Percentiles rank a stretch among this genome's conserved stretches.
Evolutionary conservation across 1,139 yeast genomes (phyloP).

Genomic region (Scheffersomyces segobiensis): DNA sequence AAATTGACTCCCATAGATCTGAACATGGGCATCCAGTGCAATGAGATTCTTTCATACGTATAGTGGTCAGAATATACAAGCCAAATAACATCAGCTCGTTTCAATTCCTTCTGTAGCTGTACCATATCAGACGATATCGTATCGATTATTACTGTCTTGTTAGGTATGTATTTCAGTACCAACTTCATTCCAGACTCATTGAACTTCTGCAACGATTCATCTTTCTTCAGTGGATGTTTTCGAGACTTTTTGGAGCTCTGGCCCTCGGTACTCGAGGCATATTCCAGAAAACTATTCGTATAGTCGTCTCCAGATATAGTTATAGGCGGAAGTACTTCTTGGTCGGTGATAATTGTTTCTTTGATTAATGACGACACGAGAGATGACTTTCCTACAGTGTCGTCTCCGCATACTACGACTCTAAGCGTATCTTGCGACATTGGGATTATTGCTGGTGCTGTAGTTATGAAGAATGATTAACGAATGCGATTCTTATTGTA

Average conservation of each 20-base stretch:
- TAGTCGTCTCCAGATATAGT: slow-evolving; percentile 57
- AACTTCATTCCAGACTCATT: background rate
- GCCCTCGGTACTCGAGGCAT: slow-evolving; percentile 5
- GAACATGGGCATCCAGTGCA: slow-evolving; percentile 93
- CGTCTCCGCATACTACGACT: slow-evolving; percentile 95
- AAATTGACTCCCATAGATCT: slow-evolving; percentile 89
- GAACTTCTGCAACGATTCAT: background rate
- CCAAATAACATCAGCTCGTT: slow-evolving; percentile 90
- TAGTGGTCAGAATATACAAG: slow-evolving; percentile 90
- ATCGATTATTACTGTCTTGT: slow-evolving; percentile 73
- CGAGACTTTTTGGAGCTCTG: slow-evolving; percentile 7
- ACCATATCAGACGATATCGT: slow-evolving; percentile 69
- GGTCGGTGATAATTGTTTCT: slow-evolving; percentile 62
- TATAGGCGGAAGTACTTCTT: slow-evolving; percentile 77
- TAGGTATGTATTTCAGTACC: slow-evolving; percentile 54
- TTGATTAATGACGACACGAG: slow-evolving; percentile 78
- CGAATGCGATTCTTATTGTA: background rate
- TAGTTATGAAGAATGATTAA: background rate
- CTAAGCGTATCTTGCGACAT: slow-evolving; percentile 23
- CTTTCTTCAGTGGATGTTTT: slow-evolving; percentile 2
- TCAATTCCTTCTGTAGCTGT: slow-evolving; percentile 67
- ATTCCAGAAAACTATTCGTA: slow-evolving; percentile 27
- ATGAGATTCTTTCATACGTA: slow-evolving; percentile 85
- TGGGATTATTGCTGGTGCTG: background rate
- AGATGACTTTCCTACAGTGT: slow-evolving; percentile 81